Conservation (phyloP, 257 asterid genomes). For the Vinca minor region DNA sequence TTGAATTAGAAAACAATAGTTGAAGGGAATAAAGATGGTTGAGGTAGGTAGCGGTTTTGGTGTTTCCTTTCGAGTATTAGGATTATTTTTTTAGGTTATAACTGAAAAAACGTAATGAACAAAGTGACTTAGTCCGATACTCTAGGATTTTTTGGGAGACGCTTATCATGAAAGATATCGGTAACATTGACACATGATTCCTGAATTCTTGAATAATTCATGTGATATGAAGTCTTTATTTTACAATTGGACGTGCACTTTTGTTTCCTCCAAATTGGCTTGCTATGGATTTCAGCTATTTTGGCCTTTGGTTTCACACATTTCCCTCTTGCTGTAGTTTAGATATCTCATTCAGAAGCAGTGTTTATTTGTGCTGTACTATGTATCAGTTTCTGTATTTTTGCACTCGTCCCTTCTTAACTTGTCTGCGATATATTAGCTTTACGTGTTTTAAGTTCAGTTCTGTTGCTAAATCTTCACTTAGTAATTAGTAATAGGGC, state of each 20-base stretch:
- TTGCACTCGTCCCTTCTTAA: no score
- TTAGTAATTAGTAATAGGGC: no score
- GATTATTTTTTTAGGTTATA: background rate
- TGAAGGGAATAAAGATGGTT: background rate
- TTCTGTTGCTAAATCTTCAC: background rate
- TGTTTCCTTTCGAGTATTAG: no score
- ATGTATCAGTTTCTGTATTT: no score
- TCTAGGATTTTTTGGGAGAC: background rate
- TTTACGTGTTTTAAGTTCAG: background rate
- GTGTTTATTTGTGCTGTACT: no score
- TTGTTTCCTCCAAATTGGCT: no score
- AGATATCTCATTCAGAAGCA: no score
- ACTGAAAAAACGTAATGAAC: background rate
- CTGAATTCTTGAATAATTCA: background rate
- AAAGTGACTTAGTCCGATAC: background rate
- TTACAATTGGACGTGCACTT: background rate
- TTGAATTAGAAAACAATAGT: background rate
- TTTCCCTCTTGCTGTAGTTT: no score
- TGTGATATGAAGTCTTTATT: background rate
- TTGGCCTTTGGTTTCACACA: no score
- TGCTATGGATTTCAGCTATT: no score
- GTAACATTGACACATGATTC: background rate
- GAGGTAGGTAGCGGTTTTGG: no score
- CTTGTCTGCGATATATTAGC: no score
- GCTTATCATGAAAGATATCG: background rate